Evolutionary conservation across 2,329 filamentous ascomycete genomes (phyloP), one percentile per base, ranked within the genome.

Genomic region (Claviceps sp.): DNA sequence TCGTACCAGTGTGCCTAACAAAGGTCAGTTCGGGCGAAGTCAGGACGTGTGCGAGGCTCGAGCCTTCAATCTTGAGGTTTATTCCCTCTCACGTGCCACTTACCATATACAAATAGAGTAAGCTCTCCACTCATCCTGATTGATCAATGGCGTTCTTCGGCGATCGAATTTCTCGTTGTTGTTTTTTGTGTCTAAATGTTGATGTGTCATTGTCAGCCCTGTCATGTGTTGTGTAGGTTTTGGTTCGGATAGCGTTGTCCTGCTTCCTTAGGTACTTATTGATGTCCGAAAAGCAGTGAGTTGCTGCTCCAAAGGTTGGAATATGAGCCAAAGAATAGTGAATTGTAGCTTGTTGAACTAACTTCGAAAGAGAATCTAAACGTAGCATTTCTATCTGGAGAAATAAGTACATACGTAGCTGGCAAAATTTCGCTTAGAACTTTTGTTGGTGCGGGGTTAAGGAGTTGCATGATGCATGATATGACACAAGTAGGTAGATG

Each of bases 21-120:
- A 44, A 6, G 22, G 22, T 52, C n/a, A 52, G 4, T 41, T 54
- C 5, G 58, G 58, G 51, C 14, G 37, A 30, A 13, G 24, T 20
- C 41, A 30, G 11, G 37, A 14, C 7, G 13, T 9, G 22, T 30
- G 18, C 47, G 26, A 22, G 7, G 2, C 14, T n/a, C 16, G 45
- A 8, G 47, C 38, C 18, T 50, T 26, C 30, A 34, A 34, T 3
- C 30, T 34, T 11, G 4, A 11, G 30, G 30, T 4, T 11, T 4
- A 4, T 34, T 34, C 3, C 9, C 11, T 18, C 3, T 65, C 7
- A 14, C 11, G 4, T 8, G 11, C 13, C 43, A 46, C 44, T 55
- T 58, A 77, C 78, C 78, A 53, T 82, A 81, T 61, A 81, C 80
- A 62, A 81, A 81, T 24, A 72, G 75, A 3, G 72, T 71, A 43